Base-by-base conservation (phyloP, 2,329 filamentous ascomycete genomes). In the Diaporthe sp. region DNA sequence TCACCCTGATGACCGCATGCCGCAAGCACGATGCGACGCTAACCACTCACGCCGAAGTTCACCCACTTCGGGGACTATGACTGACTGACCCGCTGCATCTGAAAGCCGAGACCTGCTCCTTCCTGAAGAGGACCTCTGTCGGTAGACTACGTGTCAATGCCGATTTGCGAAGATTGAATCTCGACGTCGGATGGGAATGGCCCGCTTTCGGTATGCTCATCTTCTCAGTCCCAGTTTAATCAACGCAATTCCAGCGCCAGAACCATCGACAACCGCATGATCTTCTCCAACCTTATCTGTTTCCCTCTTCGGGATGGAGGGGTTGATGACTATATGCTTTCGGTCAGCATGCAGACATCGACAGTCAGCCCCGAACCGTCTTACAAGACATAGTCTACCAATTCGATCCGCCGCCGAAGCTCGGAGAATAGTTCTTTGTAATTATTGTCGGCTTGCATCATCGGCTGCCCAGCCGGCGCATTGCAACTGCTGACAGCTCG, bases 1-100 rank as follows among this genome's bases (percentile, higher is more conserved):
- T 37, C 8, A 19, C 37, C 71, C 58, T 55, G 58, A 53, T 73
- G 71, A 73, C 58, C 42, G 46, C 44, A 39, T 61, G 31, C 58
- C 65, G 65, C 65, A 39, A 25, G 31, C 19, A 31, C 22, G 28
- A n/a, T 68, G 65, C 46, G 13, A 68, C 46, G 39, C 60, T 65
- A 65, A 61, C 46, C 4, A 53, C 22, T 17, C 19, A n/a, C 46
- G 34, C 71, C 58, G 71, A 73, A 57, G 46, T 55, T 34, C 34
- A 73, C 51, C 71, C 71, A 73, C 49, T 44, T 65, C 31, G 34
- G 39, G n/a, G 28, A 25, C 25, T 44, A 13, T 51, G 65, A 68
- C 62, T 39, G 44, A 28, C 34, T 55, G 65, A 25, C 46, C 65
- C 34, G 65, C 65, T 28, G 31, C 65, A 42, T 28, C 37, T 51